Evolutionary conservation across 306 rosid species (phyloP), one percentile per base, ranked within the genome.

Genomic region (Ormosia semicastrata): DNA sequence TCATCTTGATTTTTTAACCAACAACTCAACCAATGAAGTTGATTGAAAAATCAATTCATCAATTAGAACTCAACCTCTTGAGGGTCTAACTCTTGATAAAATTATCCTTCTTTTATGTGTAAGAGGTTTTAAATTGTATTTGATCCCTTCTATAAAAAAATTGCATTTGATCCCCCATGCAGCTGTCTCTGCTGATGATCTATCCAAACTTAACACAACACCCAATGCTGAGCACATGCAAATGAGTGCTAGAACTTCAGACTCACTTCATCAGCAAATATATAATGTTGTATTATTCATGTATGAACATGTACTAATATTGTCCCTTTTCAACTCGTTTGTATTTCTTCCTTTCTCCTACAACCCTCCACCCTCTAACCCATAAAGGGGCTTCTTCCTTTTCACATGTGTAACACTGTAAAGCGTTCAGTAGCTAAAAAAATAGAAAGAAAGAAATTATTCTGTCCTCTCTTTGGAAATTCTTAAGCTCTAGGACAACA

Each of bases 131-230:
- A 57, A 24, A 39, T 13, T 73, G 60, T 8, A 47, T 66, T 29
- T 62, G 47, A 75, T 82, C 10, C 37, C 50, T 37, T 37, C 6
- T 37, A 37, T 37, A 4, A 37, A 37, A 15, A 57, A 24, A 50
- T 13, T 73, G 60, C 8, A 47, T 66, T 36, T 62, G 47, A 67
- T 82, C 13, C 34, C 47, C 59, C 18, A 2, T 56, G 63, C 77
- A 76, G 81, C 37, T 75, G 7, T 68, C 46, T 33, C 53, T n/a
- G 47, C 66, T 24, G 72, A 75, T 75, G 71, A 74, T 82, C 56
- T 34, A 34, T 66, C 34, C 77, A 72, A 29, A 67, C 83, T 17
- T 66, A 13, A 44, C 78, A 43, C 54, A 47, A 58, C 50, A 75
- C 6, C 36, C 73, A 8, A 65, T 41, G 40, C 67, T 71, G 33